phyloP scores from a whole-genome alignment of 352 stramenopile genomes.

The Stramenopiles sp. region DNA sequence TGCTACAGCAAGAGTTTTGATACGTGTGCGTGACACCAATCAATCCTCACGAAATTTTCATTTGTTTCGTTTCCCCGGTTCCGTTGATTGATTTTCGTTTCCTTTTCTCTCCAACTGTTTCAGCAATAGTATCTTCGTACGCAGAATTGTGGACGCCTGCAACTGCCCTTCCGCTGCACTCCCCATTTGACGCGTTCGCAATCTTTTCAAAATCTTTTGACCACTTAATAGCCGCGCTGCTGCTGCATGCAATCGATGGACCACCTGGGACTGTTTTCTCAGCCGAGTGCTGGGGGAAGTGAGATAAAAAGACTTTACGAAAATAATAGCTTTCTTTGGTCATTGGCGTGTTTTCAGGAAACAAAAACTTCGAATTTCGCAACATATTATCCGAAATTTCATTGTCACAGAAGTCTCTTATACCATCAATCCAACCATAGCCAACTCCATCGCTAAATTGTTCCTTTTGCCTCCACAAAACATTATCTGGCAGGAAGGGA shows the following conservation, averaged over 20 bases:
- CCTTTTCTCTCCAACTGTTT: neutral
- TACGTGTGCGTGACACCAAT: too few species aligned
- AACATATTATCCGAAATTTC: constrained; percentile 86
- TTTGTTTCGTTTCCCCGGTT: too few species aligned
- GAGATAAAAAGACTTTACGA: constrained; percentile 87
- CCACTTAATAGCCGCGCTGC: constrained; percentile 89
- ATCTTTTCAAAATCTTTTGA: constrained; percentile 69
- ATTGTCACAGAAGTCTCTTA: constrained; percentile 79
- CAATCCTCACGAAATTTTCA: too few species aligned
- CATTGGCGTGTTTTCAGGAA: constrained; percentile 91
- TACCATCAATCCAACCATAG: constrained; percentile 94
- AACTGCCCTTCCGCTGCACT: constrained; percentile 78
- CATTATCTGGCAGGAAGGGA: constrained; percentile 86
- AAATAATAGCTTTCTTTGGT: constrained; percentile 87
- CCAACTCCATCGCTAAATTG: constrained; percentile 98
- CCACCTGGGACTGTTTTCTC: constrained; percentile 86
- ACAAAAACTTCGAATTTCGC: constrained; percentile 66
- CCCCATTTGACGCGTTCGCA: constrained; percentile 35
- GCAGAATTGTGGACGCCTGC: constrained; percentile 82
- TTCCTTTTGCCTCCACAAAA: constrained; percentile 98
- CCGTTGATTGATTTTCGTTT: neutral
- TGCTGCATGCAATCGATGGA: constrained; percentile 94
- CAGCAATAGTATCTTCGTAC: constrained; percentile 39
- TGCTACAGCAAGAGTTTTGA: too few species aligned
- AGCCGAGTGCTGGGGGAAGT: constrained; percentile 87